phyloP scores from a whole-genome alignment of 192 early-diverging fungal genomes.

The Coemansia interrupta region DNA sequence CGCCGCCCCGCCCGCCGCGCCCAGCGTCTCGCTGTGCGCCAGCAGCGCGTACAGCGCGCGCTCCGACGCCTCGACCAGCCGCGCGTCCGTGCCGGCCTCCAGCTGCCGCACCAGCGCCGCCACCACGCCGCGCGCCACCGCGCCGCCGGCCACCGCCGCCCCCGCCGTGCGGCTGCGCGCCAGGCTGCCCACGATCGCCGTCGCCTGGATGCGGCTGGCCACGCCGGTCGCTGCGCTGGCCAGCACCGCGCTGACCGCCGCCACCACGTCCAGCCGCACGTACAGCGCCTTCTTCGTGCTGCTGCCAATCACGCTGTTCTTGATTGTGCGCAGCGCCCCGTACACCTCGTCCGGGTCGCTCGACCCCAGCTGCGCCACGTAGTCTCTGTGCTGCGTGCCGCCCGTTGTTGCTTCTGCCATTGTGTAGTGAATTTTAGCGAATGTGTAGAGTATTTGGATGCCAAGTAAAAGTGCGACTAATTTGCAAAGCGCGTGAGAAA shows the following conservation, averaged over 20 bases:
- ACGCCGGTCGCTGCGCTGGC: conserved; percentile 31
- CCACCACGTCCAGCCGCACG: conserved; percentile 34
- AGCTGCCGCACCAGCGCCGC: conserved; percentile 36
- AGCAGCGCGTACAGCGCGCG: conserved; percentile 50
- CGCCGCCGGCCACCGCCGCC: conserved; percentile 25
- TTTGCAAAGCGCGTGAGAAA: too few species aligned
- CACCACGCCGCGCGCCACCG: conserved; percentile 34
- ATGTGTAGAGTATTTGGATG: neutral
- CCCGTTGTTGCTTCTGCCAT: conserved; percentile 13
- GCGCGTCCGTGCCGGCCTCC: conserved; percentile 18
- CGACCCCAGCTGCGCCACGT: conserved; percentile 42
- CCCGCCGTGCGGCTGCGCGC: conserved; percentile 20
- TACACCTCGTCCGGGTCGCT: conserved; percentile 44
- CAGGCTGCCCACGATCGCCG: conserved; percentile 42
- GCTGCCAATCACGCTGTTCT: conserved; percentile 52
- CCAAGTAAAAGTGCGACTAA: neutral
- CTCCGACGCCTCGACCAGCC: conserved; percentile 39
- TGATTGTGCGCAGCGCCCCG: conserved; percentile 39
- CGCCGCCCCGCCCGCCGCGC: conserved; percentile 20
- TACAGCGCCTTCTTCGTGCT: conserved; percentile 44
- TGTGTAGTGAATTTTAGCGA: neutral
- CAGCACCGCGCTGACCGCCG: conserved; percentile 34
- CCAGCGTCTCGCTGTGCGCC: conserved; percentile 18
- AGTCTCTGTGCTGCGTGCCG: conserved; percentile 13
- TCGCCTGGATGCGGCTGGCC: conserved; percentile 43